Base-by-base conservation (phyloP, 2,329 filamentous ascomycete genomes). In the Myriosclerotinia curreyana region DNA sequence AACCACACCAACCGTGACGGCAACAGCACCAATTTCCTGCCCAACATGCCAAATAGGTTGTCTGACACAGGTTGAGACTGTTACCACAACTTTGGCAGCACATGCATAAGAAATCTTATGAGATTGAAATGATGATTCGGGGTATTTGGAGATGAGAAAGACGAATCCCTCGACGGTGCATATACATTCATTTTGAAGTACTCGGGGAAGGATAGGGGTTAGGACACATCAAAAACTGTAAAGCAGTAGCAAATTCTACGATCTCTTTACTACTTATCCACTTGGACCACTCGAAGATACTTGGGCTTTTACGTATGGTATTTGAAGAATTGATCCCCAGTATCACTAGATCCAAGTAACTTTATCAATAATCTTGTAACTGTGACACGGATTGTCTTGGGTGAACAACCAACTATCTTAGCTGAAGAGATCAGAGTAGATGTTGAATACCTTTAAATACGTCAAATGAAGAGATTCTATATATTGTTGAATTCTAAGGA, bases 1-100 rank as follows among this genome's bases (percentile, higher is more conserved):
- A n/a, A 52, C 46, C 28, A 71, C 69, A 28, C 65, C 69, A 50
- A 71, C 69, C 2, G 66, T 66, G 9, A 70, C 67, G 8, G 65
- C 66, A 5, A 70, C 69, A 28, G 66, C 40, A 8, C 34, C 62
- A 17, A 54, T 38, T 11, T 50, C 22, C 9, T 70, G 66, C 52
- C 51, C 65, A 25, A 67, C 53, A 34, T 71, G 69, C 60, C 59
- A 65, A 25, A 63, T n/a, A 22, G 67, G 67, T 5, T 70, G 69
- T 42, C 60, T 3, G 1, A 69, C 64, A 15, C 36, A 53, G 20
- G 20, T 62, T 28, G 44, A 56, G 46, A 68, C 65, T n/a, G 36
- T 62, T 20, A 69, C 64, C 36, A 53, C 58, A n/a, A 68, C 65
- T 25, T 49, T 60, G 17, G 48, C 36, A 53, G 46, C 22, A 52